phyloP scores from a whole-genome alignment of 176 grass and related monocot species.

The Tuctoria greenei region DNA sequence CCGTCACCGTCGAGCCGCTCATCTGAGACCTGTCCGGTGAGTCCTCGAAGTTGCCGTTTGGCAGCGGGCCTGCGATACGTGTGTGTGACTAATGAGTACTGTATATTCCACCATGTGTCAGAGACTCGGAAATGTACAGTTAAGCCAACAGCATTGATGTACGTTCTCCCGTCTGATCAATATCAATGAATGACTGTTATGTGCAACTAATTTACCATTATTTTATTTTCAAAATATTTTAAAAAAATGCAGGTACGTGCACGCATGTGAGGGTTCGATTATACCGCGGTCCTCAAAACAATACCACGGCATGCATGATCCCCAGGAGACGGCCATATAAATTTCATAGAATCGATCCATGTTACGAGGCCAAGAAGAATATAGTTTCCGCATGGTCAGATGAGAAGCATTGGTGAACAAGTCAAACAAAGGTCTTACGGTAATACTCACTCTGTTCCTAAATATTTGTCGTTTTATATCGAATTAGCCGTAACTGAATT shows the following conservation, averaged over 20 bases:
- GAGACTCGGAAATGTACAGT: no score
- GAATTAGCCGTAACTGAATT: no score
- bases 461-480: no score
- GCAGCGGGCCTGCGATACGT: slow-evolving; percentile 54
- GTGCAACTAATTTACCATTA: not conserved
- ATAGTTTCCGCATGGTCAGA: not conserved
- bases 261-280: not conserved
- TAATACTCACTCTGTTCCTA: no score
- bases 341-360: not conserved
- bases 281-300: not conserved
- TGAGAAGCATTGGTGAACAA: not conserved
- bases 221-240: not conserved
- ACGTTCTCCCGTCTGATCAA: not conserved
- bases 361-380: not conserved
- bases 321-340: not conserved
- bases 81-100: not conserved
- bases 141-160: no score
- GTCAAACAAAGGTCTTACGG: not conserved
- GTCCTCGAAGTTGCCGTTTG: slow-evolving; percentile 83
- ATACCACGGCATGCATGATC: not conserved
- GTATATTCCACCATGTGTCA: not conserved
- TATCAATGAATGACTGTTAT: not conserved
- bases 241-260: not conserved
- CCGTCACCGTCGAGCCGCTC: slow-evolving; percentile 66
- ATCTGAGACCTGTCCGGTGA: slow-evolving; percentile 49